A percentile compares a stretch with the other conserved stretches of the same genome.
These are phyloP conservation scores for Angomonas ambiguus DNA, from an alignment of 208 protist genomes.

Conservation along the genomic window DNA sequence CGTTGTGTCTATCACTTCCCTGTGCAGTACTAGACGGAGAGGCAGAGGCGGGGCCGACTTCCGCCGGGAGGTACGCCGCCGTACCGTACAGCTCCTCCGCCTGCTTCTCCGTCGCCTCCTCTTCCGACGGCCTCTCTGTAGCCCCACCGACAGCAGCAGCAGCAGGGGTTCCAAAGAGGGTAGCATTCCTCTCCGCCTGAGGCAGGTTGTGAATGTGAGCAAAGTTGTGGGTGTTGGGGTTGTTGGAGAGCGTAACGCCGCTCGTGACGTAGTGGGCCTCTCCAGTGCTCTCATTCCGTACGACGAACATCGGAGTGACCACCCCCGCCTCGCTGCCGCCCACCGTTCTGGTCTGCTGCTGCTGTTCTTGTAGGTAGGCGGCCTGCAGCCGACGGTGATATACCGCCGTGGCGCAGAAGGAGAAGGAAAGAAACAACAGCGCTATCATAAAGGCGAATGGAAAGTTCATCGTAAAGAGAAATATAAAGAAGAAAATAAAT, in stretches of 20 bases:
- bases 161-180: neutral
- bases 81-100: conserved; percentile 1
- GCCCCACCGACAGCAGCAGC: neutral
- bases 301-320: neutral
- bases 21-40: too few relatives aligned
- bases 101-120: neutral
- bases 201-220: neutral
- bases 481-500: conserved; percentile 3
- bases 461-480: neutral
- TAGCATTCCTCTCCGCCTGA: neutral
- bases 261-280: neutral
- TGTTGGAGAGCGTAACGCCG: conserved; percentile 7
- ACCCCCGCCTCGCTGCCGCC: neutral
- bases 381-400: neutral
- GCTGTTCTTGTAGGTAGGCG: neutral
- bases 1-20: too few relatives aligned
- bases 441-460: neutral
- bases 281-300: neutral
- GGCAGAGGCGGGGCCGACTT: too few relatives aligned
- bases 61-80: neutral
- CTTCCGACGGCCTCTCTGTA: neutral
- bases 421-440: neutral
- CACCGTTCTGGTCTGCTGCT: neutral
- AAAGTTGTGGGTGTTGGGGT: neutral
- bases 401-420: neutral